Base-by-base conservation (phyloP, 2,329 filamentous ascomycete species). In the Grosmannia clavigera region DNA sequence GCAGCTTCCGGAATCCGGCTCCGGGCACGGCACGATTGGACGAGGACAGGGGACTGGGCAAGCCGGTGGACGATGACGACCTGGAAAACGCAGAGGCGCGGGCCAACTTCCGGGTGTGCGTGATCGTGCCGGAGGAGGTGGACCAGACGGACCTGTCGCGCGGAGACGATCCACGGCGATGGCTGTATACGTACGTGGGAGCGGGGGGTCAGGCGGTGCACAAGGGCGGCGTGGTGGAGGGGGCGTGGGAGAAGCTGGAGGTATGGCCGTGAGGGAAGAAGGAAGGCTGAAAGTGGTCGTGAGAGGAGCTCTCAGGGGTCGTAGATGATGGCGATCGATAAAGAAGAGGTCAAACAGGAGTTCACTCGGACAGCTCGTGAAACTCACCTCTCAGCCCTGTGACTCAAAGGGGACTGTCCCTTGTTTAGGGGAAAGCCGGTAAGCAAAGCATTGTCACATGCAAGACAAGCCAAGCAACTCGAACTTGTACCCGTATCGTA, bases 31-130 rank as follows among this genome's bases (percentile, higher is more conserved):
- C 84, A 56, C 69, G 87, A 66, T 72, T 80, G 65, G 64, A 51
- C 82, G 68, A 70, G 3, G 60, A 57, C 12, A 38, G 51, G 12
- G 73, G 74, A 0, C 68, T 82, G 19, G 83, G 83, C 0, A 83
- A 87, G 70, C 84, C 83, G 71, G 84, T 94, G 19, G 78, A 82
- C 22, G 78, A 84, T 27, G 78, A 83, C 22, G 83, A 87, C 66
- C 71, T 95, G 6, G 73, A 89, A 53, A 90, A 97, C 63, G 71
- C 75, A 40, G 72, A 86, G 60, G 88, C 90, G 50, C 78, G 90
- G 65, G 75, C 74, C 64, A 88, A 95, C 70, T 96, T 95, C 69
- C 78, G 90, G 31, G 86, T 95, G 3, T 84, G 91, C n/a, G 83
- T 94, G 52, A 86, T 96, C 65, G 81, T 85, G 62, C 90, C 90